A percentile compares a stretch with the other conserved stretches of the same genome.
phyloP scores from a whole-genome alignment of 2,329 filamentous ascomycete species.

The Myrmaecium sp. region DNA sequence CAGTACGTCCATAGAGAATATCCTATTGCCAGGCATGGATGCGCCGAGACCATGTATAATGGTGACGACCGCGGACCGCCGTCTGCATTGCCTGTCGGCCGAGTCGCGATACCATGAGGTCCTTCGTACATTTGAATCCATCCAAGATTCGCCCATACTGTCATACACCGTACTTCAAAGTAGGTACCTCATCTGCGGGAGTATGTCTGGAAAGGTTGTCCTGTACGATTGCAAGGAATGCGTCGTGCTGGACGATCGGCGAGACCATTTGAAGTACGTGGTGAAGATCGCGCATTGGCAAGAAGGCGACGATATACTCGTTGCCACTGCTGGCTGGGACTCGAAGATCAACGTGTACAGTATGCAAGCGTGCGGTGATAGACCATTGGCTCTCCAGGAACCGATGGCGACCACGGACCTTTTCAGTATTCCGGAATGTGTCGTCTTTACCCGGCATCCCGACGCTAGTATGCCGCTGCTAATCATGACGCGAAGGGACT shows the following conservation, averaged over 20 bases:
- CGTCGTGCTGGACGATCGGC: slow-evolving; percentile 28
- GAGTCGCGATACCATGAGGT: slow-evolving; percentile 16
- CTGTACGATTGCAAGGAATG: slow-evolving; percentile 27
- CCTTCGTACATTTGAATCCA: slow-evolving; percentile 18
- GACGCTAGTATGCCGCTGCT: slow-evolving; percentile 31
- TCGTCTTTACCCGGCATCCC: slow-evolving; percentile 35
- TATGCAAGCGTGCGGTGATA: slow-evolving; percentile 8
- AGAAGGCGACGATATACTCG: slow-evolving; percentile 12
- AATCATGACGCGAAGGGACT: slow-evolving; percentile 39
- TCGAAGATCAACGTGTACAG: slow-evolving; percentile 37
- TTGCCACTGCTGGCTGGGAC: slow-evolving; percentile 47
- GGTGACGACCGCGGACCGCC: slow-evolving; percentile 21
- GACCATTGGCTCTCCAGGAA: slow-evolving; percentile 15
- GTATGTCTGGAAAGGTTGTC: slow-evolving; percentile 41
- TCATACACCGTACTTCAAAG: slow-evolving; percentile 28
- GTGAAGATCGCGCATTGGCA: slow-evolving; percentile 31
- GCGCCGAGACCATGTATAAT: slow-evolving; percentile 12
- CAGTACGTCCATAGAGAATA: slow-evolving; percentile 26
- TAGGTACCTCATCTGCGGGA: slow-evolving; percentile 33
- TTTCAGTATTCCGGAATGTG: slow-evolving; percentile 39
- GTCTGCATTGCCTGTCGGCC: slow-evolving; percentile 27
- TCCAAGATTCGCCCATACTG: slow-evolving; percentile 37
- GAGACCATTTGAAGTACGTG: slow-evolving; percentile 42
- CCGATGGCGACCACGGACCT: slow-evolving; percentile 27
- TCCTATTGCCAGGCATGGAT: slow-evolving; percentile 10